Evolutionary conservation across 2,329 filamentous ascomycete genomes (phyloP), one percentile per base, ranked within the genome.

Genomic region (Emergomyces orientalis): DNA sequence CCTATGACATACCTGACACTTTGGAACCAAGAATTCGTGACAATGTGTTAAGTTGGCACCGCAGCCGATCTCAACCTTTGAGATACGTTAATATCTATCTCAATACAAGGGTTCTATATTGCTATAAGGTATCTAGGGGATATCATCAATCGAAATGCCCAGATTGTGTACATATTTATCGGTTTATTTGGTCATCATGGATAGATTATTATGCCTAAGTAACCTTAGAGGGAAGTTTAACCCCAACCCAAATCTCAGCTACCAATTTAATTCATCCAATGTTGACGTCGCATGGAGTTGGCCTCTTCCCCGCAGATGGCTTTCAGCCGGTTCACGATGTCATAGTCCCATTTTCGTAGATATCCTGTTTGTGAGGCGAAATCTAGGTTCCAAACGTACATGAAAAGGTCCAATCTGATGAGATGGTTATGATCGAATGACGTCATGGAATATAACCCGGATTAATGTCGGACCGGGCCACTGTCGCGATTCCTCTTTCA

Each of bases 1-100:
- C 55, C 55, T 58, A 58, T 58, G 55, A 58, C 55, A 58, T 58
- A 58, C 25, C 7, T 43, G 55, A 43, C 14, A 8, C 22, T 58
- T 6, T 9, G n/a, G n/a, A 58, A 58, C 34, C 37, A 58, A 19
- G 39, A 7, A 43, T 34, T 30, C 17, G 13, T 58, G 55, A 22
- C 37, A 58, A 30, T 41, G 17, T 22, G 37, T 45, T 19, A 43
- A 34, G 34, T 39, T 58, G 14, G 52, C 52, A 37, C n/a, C 17
- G 7, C 19, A 14, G 52, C 19, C 52, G 27, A 14, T n/a, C 32
- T 55, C 32, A 55, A 22, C 52, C n/a, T 9, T 22, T 37, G 8
- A 6, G 30, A 9, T 34, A 22, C 19, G 8, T 13, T 37, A 14
- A 11, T n/a, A 54, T 19, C 3, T n/a, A 14, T 49, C 25, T 2